Conservation (phyloP, 768 basidiomycete genomes). For the Rhodotorula graminis region DNA sequence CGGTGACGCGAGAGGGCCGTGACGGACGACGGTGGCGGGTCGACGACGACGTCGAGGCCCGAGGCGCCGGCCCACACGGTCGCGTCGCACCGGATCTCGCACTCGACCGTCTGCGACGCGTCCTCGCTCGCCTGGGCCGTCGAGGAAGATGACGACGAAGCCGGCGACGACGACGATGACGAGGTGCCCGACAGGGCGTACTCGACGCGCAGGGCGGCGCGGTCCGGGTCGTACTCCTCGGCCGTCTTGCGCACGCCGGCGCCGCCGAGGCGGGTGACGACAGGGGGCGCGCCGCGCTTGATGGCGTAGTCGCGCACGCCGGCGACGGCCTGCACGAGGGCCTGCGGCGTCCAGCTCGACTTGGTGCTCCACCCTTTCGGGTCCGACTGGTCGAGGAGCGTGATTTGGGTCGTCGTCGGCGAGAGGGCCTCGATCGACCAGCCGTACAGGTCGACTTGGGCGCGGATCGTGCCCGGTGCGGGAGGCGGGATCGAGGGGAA, state of each 20-base stretch:
- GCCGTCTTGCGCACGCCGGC: conserved; percentile 57
- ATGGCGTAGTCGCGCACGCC: conserved; percentile 94
- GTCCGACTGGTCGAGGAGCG: conserved; percentile 91
- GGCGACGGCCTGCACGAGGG: conserved; percentile 82
- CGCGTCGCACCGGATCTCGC: conserved; percentile 39
- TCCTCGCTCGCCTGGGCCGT: conserved; percentile 39
- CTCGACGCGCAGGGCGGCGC: conserved; percentile 70
- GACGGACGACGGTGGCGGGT: conserved; percentile 81
- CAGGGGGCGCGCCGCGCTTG: conserved; percentile 88
- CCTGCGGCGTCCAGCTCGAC: conserved; percentile 74
- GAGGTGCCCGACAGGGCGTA: conserved; percentile 50
- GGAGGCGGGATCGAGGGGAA: conserved; percentile 64
- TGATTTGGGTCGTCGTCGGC: conserved; percentile 88
- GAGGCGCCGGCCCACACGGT: conserved; percentile 53
- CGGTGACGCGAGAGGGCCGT: conserved; percentile 80
- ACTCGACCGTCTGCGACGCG: conserved; percentile 18
- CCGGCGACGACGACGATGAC: conserved; percentile 44
- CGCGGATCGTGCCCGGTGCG: conserved; percentile 74
- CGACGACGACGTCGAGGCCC: conserved; percentile 74
- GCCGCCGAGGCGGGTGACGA: conserved; percentile 72
- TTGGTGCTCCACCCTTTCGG: conserved; percentile 97
- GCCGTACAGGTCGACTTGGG: conserved; percentile 95
- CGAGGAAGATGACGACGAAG: conserved; percentile 41
- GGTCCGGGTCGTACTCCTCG: conserved; percentile 77
- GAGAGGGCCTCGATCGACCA: conserved; percentile 96